Base-by-base conservation (phyloP, 1,284 basidiomycete species). In the Ustilago hordei region DNA sequence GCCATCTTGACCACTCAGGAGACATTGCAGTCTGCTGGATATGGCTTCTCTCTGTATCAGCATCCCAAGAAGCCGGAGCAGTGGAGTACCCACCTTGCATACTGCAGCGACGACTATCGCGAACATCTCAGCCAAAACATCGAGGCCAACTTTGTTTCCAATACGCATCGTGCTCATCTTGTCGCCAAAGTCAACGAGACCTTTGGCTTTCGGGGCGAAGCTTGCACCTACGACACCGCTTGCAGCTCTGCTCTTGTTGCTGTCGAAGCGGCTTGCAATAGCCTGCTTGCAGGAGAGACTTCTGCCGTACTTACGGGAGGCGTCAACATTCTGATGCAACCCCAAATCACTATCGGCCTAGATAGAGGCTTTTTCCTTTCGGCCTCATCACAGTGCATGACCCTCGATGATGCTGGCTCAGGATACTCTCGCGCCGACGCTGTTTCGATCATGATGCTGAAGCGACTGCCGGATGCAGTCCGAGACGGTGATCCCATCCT, bases 341-440 rank as follows among this genome's bases (percentile, higher is more conserved):
- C 79, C 34, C 75, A 80, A 47, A 78, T 80, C 55, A 75, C 70
- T 17, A 72, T 80, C 41, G 79, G 79, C 2, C 63, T 80, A 8
- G 79, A 80, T 56, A 56, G 75, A 57, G 79, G 72, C 38, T 75
- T 75, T 63, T 80, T 80, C 60, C 75, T 80, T 8, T 73, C 69
- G n/a, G 38, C 65, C 5, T 73, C 79, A 4, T 75, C 75, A 1
- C 79, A 80, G 50, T 80, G 78, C 60, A 69, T 72, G 68, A 75
- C 75, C 32, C 56, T 80, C 3, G 78, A 80, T 39, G 75, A 75
- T 45, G 71, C 66, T 23, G 78, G 71, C 2, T 60, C 69, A 9
- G 78, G 78, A 23, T 80, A 80, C 39, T 75, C 71, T 5, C 65
- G 78, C 17, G 75, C 78, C 17, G 78, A 80, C 39, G 78, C 75